Evolutionary conservation across 202 grass and related monocot species (phyloP), one percentile per base, ranked within the genome.

Genomic region (Panicum virgatum): DNA sequence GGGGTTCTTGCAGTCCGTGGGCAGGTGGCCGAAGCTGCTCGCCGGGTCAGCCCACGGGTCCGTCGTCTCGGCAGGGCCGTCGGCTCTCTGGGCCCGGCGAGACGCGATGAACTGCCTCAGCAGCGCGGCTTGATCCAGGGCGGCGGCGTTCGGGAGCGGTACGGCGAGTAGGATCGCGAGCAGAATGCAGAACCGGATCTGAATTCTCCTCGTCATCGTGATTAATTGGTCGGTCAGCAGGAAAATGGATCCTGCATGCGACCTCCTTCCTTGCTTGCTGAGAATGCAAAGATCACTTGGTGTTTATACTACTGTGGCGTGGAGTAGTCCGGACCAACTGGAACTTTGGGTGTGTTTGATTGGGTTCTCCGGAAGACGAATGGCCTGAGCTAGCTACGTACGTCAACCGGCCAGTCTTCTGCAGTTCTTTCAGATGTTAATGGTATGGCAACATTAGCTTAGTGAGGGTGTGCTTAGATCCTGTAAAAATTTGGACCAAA

Each of bases 111-210:
- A 63, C 54, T 25, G 48, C 9, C 79, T 82, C 9, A 72, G 79
- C 22, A 70, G 10, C 16, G 66, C 22, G 7, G 34, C 44, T 54
- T 87, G 72, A 40, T 74, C 64, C 29, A 82, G 18, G 13, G 74
- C 40, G n/a, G 83, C 80, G n/a, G 86, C 80, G n/a, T 84, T 66
- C 52, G 29, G 59, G 18, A 38, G 34, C 5, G 59, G 40, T 11
- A 6, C 9, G 6, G 6, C 30, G 16, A 75, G 16, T 20, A 82
- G 69, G 80, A 52, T 22, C 4, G 12, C 19, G 18, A 78, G 25
- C 3, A 65, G 3, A 62, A 25, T 14, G 40, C 66, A 18, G 30
- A 6, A 38, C 7, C 12, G 38, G 9, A 39, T 10, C 11, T 63
- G 75, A 12, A 19, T 78, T 44, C 19, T 78, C 59, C 60, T 38